Conservation (phyloP, 2,329 filamentous ascomycete genomes). For the Penicillium sp. region DNA sequence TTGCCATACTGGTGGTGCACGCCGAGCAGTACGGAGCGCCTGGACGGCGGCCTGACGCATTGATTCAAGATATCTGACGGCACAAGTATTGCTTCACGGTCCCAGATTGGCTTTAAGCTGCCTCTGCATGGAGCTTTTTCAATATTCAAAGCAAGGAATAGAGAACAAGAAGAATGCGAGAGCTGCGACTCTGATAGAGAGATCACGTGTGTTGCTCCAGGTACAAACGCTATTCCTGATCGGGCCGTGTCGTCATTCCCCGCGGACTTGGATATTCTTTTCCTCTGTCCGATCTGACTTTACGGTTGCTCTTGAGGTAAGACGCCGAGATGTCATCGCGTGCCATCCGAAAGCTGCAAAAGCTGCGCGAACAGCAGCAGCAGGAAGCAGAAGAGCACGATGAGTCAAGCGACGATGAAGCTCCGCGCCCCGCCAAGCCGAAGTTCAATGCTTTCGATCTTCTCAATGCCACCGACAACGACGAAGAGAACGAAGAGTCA, state of each 20-base stretch:
- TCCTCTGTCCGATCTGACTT: not conserved
- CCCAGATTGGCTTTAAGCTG: not conserved
- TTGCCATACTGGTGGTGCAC: constrained; percentile 43
- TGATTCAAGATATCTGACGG: constrained; percentile 18
- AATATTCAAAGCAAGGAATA: constrained; percentile 1
- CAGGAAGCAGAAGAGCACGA: constrained; percentile 42
- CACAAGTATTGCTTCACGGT: constrained; percentile 1
- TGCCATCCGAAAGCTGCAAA: constrained; percentile 60
- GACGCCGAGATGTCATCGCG: constrained; percentile 55
- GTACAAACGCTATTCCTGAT: constrained; percentile 22
- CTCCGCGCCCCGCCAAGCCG: constrained; percentile 32
- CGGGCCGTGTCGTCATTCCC: constrained; percentile 33
- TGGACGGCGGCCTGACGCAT: constrained; percentile 48
- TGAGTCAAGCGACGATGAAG: constrained; percentile 40
- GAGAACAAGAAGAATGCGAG: constrained; percentile 8
- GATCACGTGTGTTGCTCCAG: constrained; percentile 17
- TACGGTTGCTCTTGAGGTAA: not conserved
- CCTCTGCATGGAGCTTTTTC: constrained; percentile 7
- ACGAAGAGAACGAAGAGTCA: constrained; percentile 36
- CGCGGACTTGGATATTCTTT: constrained; percentile 17
- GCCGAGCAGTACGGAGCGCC: constrained; percentile 46
- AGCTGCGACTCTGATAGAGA: constrained; percentile 14
- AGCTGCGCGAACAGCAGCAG: constrained; percentile 56
- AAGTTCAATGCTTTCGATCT: constrained; percentile 53
- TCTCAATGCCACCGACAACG: constrained; percentile 43